Conservation (phyloP, 2,329 filamentous ascomycete species). For the Ophiostoma perfectum region DNA sequence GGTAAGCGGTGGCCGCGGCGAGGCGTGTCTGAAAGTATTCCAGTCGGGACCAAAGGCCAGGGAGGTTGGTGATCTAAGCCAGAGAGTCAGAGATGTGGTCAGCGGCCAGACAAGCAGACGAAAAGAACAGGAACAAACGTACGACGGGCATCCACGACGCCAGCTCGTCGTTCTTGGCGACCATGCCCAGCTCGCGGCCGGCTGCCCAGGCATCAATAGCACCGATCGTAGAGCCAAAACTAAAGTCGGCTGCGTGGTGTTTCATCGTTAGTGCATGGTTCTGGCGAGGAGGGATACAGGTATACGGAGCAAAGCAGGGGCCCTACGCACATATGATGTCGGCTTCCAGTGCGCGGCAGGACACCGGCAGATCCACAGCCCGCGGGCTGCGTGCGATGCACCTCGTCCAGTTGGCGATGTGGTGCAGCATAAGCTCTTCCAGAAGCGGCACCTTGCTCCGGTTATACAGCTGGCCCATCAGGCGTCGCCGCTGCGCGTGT, state of each 20-base stretch:
- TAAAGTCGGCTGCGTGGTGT: constrained; percentile 19
- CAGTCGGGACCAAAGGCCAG: neutral
- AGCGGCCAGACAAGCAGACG: neutral
- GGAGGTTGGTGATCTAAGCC: neutral
- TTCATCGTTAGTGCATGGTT: neutral
- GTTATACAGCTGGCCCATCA: constrained; percentile 25
- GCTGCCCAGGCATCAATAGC: constrained; percentile 18
- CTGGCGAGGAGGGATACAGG: neutral
- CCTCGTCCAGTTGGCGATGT: constrained; percentile 10
- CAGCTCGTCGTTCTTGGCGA: constrained; percentile 20
- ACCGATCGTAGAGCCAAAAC: constrained; percentile 18
- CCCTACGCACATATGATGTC: neutral
- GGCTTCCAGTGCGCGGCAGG: constrained; percentile 4
- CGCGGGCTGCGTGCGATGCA: neutral
- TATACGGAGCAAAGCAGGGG: neutral
- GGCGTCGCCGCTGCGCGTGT: constrained; percentile 19
- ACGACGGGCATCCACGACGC: constrained; percentile 23
- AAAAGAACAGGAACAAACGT: neutral
- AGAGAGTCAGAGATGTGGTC: rapidly evolving
- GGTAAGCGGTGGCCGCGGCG: neutral
- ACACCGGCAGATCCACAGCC: neutral
- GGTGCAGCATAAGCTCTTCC: constrained; percentile 17
- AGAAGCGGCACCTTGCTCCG: constrained; percentile 21
- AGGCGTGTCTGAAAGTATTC: neutral
- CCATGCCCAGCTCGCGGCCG: constrained; percentile 18